Evolutionary conservation across 139 green algal species (phyloP).

Genomic region (Chlamydomonas sp.): DNA sequence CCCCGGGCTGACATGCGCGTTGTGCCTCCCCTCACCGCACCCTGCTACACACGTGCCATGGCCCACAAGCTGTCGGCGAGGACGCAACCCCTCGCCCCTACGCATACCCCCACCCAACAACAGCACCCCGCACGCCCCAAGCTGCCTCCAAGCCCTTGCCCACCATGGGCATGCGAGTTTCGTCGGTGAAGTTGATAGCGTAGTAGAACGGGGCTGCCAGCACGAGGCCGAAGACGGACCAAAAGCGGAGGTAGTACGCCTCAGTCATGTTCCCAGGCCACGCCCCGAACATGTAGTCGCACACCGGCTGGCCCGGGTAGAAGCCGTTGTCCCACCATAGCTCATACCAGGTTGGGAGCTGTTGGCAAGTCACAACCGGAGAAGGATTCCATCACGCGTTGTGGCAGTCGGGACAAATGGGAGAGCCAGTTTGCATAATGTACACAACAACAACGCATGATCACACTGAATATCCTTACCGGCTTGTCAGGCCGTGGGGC

Average conservation of each 20-base stretch:
- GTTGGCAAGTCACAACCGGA: background rate
- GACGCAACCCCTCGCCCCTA: no score
- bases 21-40: no score
- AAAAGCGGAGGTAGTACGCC: constrained; percentile 36
- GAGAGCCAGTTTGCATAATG: background rate
- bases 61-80: no score
- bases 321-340: constrained; percentile 72
- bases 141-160: background rate
- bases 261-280: constrained; percentile 54
- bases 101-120: no score
- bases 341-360: constrained; percentile 67
- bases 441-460: background rate
- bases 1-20: no score
- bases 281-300: constrained; percentile 51
- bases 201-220: constrained; percentile 42
- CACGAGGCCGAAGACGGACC: constrained; percentile 27
- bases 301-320: constrained; percentile 56
- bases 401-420: background rate
- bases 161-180: constrained; percentile 37
- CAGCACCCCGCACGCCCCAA: no score
- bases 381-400: background rate
- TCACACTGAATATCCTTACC: constrained; percentile 13
- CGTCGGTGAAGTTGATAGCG: constrained; percentile 21
- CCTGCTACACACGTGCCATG: no score
- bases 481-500: constrained; percentile 56